A percentile compares a stretch with the other conserved stretches of the same genome.
These are phyloP conservation scores for Euphorbia lathyris DNA, from an alignment of 345 rosid species.

Conservation along the genomic window DNA sequence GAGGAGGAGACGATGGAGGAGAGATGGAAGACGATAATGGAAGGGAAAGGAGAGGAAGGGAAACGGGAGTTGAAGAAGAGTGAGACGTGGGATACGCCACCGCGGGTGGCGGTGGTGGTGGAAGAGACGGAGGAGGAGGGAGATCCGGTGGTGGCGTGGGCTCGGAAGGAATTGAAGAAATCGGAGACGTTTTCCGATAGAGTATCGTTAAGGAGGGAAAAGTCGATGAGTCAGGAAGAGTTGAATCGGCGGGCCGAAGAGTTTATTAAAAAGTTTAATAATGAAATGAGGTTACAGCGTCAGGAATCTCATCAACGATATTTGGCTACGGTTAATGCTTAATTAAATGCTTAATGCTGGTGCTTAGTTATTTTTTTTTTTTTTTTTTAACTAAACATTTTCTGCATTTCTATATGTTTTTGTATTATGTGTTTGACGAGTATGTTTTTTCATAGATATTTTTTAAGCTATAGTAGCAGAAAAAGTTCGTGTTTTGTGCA, in stretches of 20 bases:
- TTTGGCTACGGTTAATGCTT: conserved; percentile 23
- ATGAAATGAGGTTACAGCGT: conserved; percentile 42
- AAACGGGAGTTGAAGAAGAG: conserved; percentile 32
- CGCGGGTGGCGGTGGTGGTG: conserved; percentile 6
- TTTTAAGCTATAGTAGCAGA: too few species aligned
- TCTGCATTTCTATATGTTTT: too few species aligned
- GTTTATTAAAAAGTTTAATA: conserved; percentile 41
- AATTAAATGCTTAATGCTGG: too few species aligned
- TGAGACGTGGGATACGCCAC: conserved; percentile 41
- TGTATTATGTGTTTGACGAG: too few species aligned
- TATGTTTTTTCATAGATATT: too few species aligned
- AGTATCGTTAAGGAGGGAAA: conserved; percentile 29
- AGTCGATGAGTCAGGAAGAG: conserved; percentile 42
- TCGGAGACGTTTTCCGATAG: conserved; percentile 40
- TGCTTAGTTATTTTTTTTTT: too few species aligned
- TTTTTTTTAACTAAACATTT: too few species aligned
- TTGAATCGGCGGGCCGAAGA: conserved; percentile 42
- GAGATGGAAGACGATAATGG: conserved; percentile 47
- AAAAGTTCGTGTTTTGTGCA: too few species aligned
- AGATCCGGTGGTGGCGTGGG: conserved; percentile 23
- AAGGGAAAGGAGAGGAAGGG: conserved; percentile 23
- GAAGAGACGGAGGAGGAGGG: neutral
- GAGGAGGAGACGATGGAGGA: conserved; percentile 35
- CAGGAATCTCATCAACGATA: conserved; percentile 39
- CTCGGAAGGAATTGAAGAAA: conserved; percentile 29